phyloP scores from a whole-genome alignment of 1,139 yeast species.

The Suhomyces chickasaworum region DNA sequence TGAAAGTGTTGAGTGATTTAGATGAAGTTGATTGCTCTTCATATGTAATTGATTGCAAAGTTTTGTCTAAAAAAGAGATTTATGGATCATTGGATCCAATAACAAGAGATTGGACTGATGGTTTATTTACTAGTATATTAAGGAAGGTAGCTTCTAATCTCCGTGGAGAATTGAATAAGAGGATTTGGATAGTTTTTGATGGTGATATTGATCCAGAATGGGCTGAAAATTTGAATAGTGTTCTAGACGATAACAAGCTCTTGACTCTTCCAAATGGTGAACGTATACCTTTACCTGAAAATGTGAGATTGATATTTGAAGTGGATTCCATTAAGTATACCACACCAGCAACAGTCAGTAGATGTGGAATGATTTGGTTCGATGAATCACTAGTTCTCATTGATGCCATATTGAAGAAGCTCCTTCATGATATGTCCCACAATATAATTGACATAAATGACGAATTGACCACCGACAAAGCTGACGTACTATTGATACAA shows the following conservation, averaged over 20 bases:
- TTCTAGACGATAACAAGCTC: conserved; percentile 81
- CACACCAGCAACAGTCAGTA: conserved; percentile 88
- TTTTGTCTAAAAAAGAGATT: conserved; percentile 62
- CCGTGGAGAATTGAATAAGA: conserved; percentile 57
- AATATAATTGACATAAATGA: conserved; percentile 18
- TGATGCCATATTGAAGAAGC: conserved; percentile 23
- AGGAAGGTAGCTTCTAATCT: conserved; percentile 60
- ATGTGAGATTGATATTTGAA: conserved; percentile 73
- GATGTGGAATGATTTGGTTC: conserved; percentile 90
- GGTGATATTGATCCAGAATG: conserved; percentile 95
- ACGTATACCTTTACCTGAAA: conserved; percentile 65
- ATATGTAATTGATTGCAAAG: conserved; percentile 72
- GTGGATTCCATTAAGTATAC: conserved; percentile 66
- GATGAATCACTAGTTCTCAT: conserved; percentile 34
- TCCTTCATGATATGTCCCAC: conserved; percentile 26
- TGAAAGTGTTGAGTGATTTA: conserved; percentile 43
- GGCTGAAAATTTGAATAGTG: conserved; percentile 91
- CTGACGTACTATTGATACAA: conserved; percentile 13
- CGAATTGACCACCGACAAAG: conserved; percentile 11
- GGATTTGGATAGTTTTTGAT: conserved; percentile 83
- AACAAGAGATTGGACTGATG: conserved; percentile 94
- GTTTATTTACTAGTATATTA: conserved; percentile 70
- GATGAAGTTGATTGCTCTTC: conserved; percentile 39
- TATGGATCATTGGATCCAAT: conserved; percentile 73
- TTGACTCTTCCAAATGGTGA: conserved; percentile 91